A percentile compares a stretch with the other conserved stretches of the same genome.
Evolutionary conservation across 75 land plant genomes (phyloP).

Genomic region (Sequoia sempervirens): DNA sequence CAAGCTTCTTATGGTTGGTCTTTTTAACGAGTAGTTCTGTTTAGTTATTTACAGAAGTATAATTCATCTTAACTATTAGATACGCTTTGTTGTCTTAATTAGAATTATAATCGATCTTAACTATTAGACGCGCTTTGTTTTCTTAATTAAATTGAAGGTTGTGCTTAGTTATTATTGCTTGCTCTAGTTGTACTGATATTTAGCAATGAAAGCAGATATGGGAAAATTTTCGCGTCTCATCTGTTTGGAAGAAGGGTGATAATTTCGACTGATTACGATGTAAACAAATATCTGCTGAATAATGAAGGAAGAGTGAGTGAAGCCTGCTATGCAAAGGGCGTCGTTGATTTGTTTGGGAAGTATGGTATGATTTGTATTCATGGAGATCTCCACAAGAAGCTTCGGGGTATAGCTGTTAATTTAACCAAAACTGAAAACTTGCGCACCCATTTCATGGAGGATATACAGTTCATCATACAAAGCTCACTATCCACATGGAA

Average conservation of each 20-base stretch:
- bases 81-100: too few species aligned
- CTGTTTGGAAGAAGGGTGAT: conserved; percentile 25
- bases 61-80: too few species aligned
- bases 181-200: background rate
- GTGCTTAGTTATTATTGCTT: too few species aligned
- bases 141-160: too few species aligned
- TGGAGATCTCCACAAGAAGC: conserved; percentile 10
- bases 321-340: background rate
- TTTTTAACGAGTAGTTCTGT: too few species aligned
- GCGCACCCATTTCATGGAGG: background rate
- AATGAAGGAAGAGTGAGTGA: conserved; percentile 7
- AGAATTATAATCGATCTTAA: too few species aligned
- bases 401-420: background rate
- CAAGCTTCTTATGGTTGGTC: too few species aligned
- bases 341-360: background rate
- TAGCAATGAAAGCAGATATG: conserved; percentile 19
- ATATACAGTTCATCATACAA: background rate
- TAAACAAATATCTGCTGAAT: conserved; percentile 20
- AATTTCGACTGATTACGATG: conserved; percentile 18
- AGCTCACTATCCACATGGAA: background rate
- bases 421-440: background rate
- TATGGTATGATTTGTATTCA: background rate
- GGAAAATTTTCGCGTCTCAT: conserved; percentile 22
- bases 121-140: too few species aligned
- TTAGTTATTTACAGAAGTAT: too few species aligned